Evolutionary conservation across 2,329 filamentous ascomycete genomes (phyloP), one percentile per base, ranked within the genome.

Genomic region (Alternaria brassicicola): DNA sequence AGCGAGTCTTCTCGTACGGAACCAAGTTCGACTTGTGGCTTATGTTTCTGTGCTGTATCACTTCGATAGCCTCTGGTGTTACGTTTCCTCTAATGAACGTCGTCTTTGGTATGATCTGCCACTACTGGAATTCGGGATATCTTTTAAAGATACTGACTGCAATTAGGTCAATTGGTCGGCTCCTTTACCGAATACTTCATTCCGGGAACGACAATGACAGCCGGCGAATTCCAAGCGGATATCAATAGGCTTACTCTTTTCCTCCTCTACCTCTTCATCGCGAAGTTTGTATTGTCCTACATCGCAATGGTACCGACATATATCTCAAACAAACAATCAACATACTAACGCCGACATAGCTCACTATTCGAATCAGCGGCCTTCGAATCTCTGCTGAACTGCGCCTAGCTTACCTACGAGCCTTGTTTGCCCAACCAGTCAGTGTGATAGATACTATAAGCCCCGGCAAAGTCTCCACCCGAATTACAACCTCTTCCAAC

Each of bases 61-160:
- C 76, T 3, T 73, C 75, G 0, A 69, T 78, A 17, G 76, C 70
- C 1, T 66, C 75, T 15, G 76, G 76, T 1, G 66, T 75, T 49
- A 65, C 74, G 0, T 69, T 85, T 6, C 85, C 85, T 0, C 64
- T 87, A 31, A 87, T 88, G 84, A 85, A 86, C 35, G 76, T 88
- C 36, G 78, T 88, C 6, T 86, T 88, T 69, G 85, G 85, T 63
- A 74, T 75, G 35, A 56, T 3, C 21, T 33, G 25, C 17, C 30
- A 31, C 8, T 3, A 21, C 15, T n/a, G 15, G 2, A 47, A 21
- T 15, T 4, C 1, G 4, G 17, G 19, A 33, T 13, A 8, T 3
- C 19, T 12, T 35, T 4, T 6, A 3, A 15, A 10, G 26, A 6
- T 25, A 39, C 55, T 57, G 35, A 62, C 9, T 17, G 13, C 3